phyloP scores from a whole-genome alignment of 2,329 filamentous ascomycete genomes.

The Arthrobotrys iridis region DNA sequence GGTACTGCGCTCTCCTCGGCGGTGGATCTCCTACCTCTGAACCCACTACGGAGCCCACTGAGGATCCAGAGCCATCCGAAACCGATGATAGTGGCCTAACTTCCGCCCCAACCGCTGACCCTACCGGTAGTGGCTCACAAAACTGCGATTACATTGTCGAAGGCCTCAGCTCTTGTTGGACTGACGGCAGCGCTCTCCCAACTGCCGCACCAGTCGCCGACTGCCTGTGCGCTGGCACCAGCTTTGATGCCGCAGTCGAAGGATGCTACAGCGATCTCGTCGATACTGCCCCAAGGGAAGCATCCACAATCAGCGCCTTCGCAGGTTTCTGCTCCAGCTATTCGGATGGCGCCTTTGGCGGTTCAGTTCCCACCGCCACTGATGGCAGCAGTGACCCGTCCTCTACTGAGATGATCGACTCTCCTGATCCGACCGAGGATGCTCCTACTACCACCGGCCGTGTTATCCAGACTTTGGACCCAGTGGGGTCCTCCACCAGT shows the following conservation, averaged over 20 bases:
- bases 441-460: not conserved
- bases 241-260: conserved; percentile 19
- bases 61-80: not conserved
- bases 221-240: conserved; percentile 28
- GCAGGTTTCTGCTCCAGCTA: conserved; percentile 21
- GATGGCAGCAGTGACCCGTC: not conserved
- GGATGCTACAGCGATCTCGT: conserved; percentile 27
- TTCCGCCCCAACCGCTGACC: not conserved
- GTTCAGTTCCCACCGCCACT: not conserved
- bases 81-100: not conserved
- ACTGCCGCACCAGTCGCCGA: conserved; percentile 13
- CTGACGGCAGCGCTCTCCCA: conserved; percentile 5
- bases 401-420: not conserved
- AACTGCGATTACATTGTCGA: conserved; percentile 4
- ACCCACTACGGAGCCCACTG: not conserved
- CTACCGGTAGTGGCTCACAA: not conserved
- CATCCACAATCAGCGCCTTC: conserved; percentile 2
- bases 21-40: not conserved
- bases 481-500: not conserved
- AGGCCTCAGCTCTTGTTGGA: conserved; percentile 23
- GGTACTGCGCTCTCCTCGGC: conserved; percentile 11
- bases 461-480: conserved; percentile 18
- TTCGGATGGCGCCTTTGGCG: conserved; percentile 7
- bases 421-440: conserved; percentile 1
- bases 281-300: not conserved